Base-by-base conservation (phyloP, 768 basidiomycete species). In the Brasilioporus rufonigricans region DNA sequence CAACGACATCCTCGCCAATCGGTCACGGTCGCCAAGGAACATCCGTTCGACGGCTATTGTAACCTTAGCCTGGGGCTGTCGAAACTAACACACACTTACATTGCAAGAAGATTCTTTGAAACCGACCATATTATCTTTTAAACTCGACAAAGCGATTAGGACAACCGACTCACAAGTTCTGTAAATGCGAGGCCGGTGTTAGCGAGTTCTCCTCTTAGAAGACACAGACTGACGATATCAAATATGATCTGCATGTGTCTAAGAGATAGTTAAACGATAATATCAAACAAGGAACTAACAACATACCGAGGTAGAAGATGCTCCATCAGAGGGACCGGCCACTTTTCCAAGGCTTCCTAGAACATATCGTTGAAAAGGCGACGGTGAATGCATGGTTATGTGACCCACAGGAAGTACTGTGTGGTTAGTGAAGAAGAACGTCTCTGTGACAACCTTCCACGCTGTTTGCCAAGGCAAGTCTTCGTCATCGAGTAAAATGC, bases 351-450 rank as follows among this genome's bases (percentile, higher is more conserved):
- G 1, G 89, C 89, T 77, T 91, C 89, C 87, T 88, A 50, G 58
- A 40, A 32, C 27, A 31, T 29, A 21, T 38, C 12, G 36, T 38
- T 32, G 24, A 44, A 24, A 59, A 38, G 32, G 33, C 2, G 18
- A 27, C 2, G 13, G 51, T n/a, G n/a, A 36, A 21, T n/a, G 11
- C 57, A 36, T 23, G 36, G 36, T 3, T 5, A 19, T 14, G 44
- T 36, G 46, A 79, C 83, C 63, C 38, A 88, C 92, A 23, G 93
- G 91, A 29, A 97, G 77, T 29, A 98, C 94, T 9, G 91, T 93
- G 72, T 93, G 94, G 70, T 96, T 97, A 11, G 94, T 98, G 76
- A 93, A 98, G 72, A 91, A 93, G 77, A 97, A 95, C 3, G 91
- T 93, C 67, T 87, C 87, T 49, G 85, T 91, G 43, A 88, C 85